These are phyloP conservation scores for Zelonia costaricensis DNA, from an alignment of 208 protist species.

Conservation along the genomic window DNA sequence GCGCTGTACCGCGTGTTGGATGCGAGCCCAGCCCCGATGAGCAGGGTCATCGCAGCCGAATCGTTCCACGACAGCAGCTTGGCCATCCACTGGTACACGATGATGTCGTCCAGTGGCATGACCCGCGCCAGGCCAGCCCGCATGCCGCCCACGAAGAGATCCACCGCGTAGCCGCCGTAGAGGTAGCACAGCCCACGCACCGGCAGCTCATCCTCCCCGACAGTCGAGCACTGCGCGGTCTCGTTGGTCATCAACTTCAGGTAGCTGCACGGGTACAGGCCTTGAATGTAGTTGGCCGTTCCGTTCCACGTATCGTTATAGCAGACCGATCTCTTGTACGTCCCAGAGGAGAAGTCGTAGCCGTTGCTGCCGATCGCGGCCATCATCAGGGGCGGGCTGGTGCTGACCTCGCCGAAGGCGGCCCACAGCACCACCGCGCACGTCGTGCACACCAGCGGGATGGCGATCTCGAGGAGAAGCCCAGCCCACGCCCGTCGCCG, in stretches of 20 bases:
- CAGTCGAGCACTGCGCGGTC: background rate
- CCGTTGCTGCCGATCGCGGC: background rate
- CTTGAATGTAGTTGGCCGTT: constrained; percentile 8
- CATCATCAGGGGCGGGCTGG: background rate
- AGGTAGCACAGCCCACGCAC: constrained; percentile 33
- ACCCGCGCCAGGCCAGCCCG: constrained; percentile 2
- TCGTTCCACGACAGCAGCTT: background rate
- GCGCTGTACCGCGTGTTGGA: constrained; percentile 20
- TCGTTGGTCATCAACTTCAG: background rate
- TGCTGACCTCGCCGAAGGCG: constrained; percentile 9
- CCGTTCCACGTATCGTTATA: constrained; percentile 29
- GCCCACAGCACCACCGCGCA: constrained; percentile 31
- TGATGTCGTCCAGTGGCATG: constrained; percentile 28
- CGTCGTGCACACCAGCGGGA: constrained; percentile 41
- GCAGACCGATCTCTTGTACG: constrained; percentile 5
- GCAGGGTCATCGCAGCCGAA: background rate
- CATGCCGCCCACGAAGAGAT: background rate
- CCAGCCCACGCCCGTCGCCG: constrained; percentile 14
- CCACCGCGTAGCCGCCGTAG: background rate
- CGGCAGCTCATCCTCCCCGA: constrained; percentile 29
- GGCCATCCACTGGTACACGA: constrained; percentile 32
- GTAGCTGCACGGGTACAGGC: constrained; percentile 3
- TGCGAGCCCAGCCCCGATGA: constrained; percentile 23
- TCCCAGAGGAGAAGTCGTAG: background rate
- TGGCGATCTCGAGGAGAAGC: constrained; percentile 32